Percentiles rank a stretch among this genome's conserved stretches.
These are phyloP conservation scores for Fragaria vesca DNA, from an alignment of 306 rosid species.

Conservation along the genomic window DNA sequence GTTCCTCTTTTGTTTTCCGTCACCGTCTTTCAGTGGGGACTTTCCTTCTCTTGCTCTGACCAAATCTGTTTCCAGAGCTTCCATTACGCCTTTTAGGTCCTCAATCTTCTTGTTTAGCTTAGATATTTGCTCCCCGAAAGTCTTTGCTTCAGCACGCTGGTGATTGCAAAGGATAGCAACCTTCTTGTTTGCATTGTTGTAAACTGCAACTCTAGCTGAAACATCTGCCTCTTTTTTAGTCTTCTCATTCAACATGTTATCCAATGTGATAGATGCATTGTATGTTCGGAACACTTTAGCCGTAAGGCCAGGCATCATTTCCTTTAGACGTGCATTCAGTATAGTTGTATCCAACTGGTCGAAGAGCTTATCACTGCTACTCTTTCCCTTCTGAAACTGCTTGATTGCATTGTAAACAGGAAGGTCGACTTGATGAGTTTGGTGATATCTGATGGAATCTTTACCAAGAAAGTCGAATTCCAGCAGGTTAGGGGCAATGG, in stretches of 20 bases:
- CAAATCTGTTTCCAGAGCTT: slow-evolving; percentile 73
- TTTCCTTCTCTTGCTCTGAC: slow-evolving; percentile 86
- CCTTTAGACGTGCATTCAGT: slow-evolving; percentile 87
- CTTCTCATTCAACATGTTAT: slow-evolving; percentile 74
- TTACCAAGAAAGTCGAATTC: slow-evolving; percentile 98
- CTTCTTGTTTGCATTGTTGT: slow-evolving; percentile 85
- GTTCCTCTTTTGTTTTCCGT: slow-evolving; percentile 69
- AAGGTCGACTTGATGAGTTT: slow-evolving; percentile 80
- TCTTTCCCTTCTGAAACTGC: slow-evolving; percentile 72
- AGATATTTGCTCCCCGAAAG: slow-evolving; percentile 74
- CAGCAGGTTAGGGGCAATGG: slow-evolving; percentile 67
- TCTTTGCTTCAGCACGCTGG: slow-evolving; percentile 81
- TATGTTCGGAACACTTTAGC: slow-evolving; percentile 96
- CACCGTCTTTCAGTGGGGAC: slow-evolving; percentile 67
- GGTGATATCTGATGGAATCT: slow-evolving; percentile 93
- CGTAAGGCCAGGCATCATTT: slow-evolving; percentile 92
- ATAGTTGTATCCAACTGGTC: slow-evolving; percentile 79
- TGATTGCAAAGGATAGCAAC: slow-evolving; percentile 98
- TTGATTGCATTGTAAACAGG: slow-evolving; percentile 87
- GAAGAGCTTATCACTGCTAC: slow-evolving; percentile 70
- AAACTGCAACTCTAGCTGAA: slow-evolving; percentile 65
- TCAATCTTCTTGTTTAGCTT: slow-evolving; percentile 67
- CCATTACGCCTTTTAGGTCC: slow-evolving; percentile 63
- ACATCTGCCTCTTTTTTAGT: slow-evolving; percentile 66
- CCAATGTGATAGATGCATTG: slow-evolving; percentile 89